phyloP scores from a whole-genome alignment of 768 basidiomycete genomes.

The Rhodotorula sphaerocarpa region DNA sequence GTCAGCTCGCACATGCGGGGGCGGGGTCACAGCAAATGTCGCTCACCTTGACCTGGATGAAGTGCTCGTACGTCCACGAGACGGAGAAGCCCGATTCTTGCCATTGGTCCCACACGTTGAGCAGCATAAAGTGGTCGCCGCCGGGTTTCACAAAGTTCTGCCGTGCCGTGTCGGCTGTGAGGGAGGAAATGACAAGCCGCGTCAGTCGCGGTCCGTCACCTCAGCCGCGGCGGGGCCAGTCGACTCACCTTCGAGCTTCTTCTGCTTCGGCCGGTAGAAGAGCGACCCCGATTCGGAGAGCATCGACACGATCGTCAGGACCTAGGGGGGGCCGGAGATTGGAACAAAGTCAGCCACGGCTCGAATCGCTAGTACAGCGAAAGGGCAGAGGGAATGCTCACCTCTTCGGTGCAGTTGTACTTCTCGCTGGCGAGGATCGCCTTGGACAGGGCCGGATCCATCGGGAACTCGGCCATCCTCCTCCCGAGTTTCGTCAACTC shows the following conservation, averaged over 20 bases:
- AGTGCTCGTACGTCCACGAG: conserved; percentile 84
- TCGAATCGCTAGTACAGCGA: not conserved
- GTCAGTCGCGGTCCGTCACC: too few relatives aligned
- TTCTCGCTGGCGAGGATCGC: conserved; percentile 91
- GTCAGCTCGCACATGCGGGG: not conserved
- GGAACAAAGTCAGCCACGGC: not conserved
- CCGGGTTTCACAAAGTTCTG: conserved; percentile 93
- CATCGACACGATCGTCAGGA: conserved; percentile 95
- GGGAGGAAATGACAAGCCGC: not conserved
- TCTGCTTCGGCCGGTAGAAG: conserved; percentile 96
- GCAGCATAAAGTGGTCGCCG: conserved; percentile 92
- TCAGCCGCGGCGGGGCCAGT: too few relatives aligned
- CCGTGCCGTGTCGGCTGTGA: conserved; percentile 93
- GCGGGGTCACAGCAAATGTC: too few relatives aligned
- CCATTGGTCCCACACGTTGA: conserved; percentile 99
- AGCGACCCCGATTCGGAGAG: conserved; percentile 88
- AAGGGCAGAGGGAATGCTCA: conserved; percentile 43
- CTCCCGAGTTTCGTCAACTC: conserved; percentile 95
- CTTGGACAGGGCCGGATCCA: conserved; percentile 92
- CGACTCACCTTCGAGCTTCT: conserved; percentile 52
- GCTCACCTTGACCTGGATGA: conserved; percentile 32
- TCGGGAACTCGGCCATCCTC: conserved; percentile 91
- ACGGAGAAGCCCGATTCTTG: conserved; percentile 94
- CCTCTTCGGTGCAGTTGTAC: conserved; percentile 92
- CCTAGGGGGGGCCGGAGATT: conserved; percentile 47